Conservation (phyloP, 2,329 filamentous ascomycete genomes). For the Fusarium luffae region DNA sequence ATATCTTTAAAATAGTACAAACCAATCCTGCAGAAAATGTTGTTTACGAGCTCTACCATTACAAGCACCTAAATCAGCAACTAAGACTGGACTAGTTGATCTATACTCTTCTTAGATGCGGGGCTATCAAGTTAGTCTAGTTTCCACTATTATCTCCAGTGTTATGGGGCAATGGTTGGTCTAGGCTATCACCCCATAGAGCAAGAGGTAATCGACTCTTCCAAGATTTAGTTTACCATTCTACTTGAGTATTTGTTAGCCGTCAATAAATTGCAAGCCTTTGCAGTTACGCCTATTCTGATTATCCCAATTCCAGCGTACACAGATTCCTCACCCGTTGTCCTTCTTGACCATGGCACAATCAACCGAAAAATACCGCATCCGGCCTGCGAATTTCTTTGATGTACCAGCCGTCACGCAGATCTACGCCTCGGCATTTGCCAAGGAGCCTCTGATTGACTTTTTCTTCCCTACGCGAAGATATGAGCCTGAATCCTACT, state of each 20-base stretch:
- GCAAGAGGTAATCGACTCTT: too few species aligned
- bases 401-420: slow-evolving; percentile 6
- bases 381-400: background rate
- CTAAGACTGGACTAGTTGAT: background rate
- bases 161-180: too few species aligned
- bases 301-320: too few species aligned
- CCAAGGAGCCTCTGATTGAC: background rate
- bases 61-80: background rate
- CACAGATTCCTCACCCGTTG: too few species aligned
- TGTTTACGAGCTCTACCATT: background rate
- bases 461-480: background rate
- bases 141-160: background rate
- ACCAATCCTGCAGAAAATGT: background rate
- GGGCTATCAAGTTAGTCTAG: background rate
- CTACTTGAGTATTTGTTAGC: too few species aligned
- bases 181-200: too few species aligned
- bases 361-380: slow-evolving; percentile 1
- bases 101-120: too few species aligned
- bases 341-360: background rate
- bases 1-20: background rate
- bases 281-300: too few species aligned
- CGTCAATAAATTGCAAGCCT: too few species aligned
- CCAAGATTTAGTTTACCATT: too few species aligned
- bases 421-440: slow-evolving; percentile 4
- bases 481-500: background rate